Conservation (phyloP, 2,329 filamentous ascomycete genomes). For the Aureobasidium sp. region DNA sequence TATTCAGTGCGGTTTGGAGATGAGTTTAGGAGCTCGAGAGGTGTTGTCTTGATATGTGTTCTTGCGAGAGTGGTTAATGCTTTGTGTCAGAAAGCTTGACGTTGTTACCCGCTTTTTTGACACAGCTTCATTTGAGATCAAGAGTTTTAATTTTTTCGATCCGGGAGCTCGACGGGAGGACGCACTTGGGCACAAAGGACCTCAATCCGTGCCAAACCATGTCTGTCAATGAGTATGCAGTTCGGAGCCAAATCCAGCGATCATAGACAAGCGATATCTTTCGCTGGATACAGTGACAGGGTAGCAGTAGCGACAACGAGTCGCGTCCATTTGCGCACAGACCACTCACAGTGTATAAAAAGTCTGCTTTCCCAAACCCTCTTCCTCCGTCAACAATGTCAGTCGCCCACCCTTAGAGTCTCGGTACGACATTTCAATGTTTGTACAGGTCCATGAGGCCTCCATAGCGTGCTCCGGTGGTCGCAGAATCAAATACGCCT, state of each 20-base stretch:
- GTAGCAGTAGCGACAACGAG: neutral
- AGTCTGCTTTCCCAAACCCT: slow-evolving; percentile 24
- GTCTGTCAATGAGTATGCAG: fast-evolving
- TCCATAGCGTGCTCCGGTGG: slow-evolving; percentile 94
- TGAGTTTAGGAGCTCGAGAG: no score
- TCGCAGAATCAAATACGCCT: slow-evolving; percentile 69
- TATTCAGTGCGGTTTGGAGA: neutral
- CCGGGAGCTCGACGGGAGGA: no score
- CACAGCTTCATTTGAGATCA: neutral
- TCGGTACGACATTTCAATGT: slow-evolving; percentile 86
- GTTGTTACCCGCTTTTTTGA: neutral
- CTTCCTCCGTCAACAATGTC: slow-evolving; percentile 59
- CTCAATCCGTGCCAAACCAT: neutral
- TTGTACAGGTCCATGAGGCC: slow-evolving; percentile 78
- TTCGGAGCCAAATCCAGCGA: neutral
- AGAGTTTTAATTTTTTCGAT: neutral
- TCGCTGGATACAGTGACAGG: neutral
- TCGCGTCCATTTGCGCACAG: neutral
- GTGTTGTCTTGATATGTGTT: neutral
- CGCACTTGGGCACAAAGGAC: neutral
- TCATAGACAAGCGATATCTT: neutral
- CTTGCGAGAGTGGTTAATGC: neutral
- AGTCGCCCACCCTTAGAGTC: slow-evolving; percentile 96
- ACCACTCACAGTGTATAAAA: neutral
- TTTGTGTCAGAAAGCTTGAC: neutral